phyloP scores from a whole-genome alignment of 164 flowering plant genomes.

The Aristolochia contorta region DNA sequence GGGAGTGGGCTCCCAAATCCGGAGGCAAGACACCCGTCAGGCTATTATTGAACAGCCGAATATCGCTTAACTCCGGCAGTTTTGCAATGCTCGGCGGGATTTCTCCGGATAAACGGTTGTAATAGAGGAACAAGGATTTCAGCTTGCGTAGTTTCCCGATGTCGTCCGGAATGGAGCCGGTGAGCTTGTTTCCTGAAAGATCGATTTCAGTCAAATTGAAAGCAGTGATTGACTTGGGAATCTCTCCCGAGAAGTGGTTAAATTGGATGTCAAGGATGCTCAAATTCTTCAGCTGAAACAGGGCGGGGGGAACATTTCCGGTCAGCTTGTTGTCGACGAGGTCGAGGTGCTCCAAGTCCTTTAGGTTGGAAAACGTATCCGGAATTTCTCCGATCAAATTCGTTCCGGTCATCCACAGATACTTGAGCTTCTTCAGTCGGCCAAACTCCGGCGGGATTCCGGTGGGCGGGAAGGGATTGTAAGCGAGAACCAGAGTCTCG shows the following conservation, averaged over 20 bases:
- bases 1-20: slow-evolving; percentile 39
- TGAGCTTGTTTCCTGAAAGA: slow-evolving; percentile 16
- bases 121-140: slow-evolving; percentile 23
- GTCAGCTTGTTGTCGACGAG: slow-evolving; percentile 33
- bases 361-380: slow-evolving; percentile 19
- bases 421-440: slow-evolving; percentile 35
- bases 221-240: slow-evolving; percentile 30
- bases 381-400: slow-evolving; percentile 68
- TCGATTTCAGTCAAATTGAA: slow-evolving; percentile 32
- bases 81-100: slow-evolving; percentile 37
- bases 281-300: slow-evolving; percentile 52
- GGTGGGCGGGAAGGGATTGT: slow-evolving; percentile 12
- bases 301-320: slow-evolving; percentile 40
- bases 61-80: slow-evolving; percentile 19
- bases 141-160: slow-evolving; percentile 48
- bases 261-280: slow-evolving; percentile 22
- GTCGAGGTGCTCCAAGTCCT: slow-evolving; percentile 39
- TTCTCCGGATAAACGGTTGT: slow-evolving; percentile 45
- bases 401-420: slow-evolving; percentile 23
- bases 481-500: slow-evolving; percentile 8
- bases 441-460: slow-evolving; percentile 41
- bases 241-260: slow-evolving; percentile 42
- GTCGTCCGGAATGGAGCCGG: slow-evolving; percentile 15
- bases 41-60: slow-evolving; percentile 35
- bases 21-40: slow-evolving; percentile 43